These are phyloP conservation scores for Nothopassalora personata DNA, from an alignment of 2,329 filamentous ascomycete genomes.

Conservation along the genomic window DNA sequence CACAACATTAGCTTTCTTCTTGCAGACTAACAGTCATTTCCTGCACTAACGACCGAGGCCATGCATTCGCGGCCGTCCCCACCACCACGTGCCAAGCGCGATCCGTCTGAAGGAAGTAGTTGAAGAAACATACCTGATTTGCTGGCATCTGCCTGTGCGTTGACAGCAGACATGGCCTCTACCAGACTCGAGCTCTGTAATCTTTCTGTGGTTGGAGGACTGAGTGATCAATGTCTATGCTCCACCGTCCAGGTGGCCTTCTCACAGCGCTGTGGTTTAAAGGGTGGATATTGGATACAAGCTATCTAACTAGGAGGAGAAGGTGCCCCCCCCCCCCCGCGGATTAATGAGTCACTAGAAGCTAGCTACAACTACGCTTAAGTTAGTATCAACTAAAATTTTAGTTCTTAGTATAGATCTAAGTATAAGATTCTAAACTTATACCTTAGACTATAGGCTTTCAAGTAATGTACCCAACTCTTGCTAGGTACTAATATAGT, in stretches of 20 bases:
- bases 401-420: no score
- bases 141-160: slow-evolving; percentile 9
- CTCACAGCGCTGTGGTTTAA: neutral
- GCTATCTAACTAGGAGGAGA: no score
- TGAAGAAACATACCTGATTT: slow-evolving; percentile 16
- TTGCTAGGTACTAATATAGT: no score
- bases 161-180: slow-evolving; percentile 16
- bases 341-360: no score
- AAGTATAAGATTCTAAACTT: no score
- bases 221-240: neutral
- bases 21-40: neutral
- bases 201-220: neutral
- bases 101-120: neutral
- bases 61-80: slow-evolving; percentile 6
- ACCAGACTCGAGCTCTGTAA: neutral
- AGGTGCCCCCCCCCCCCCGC: no score
- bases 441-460: no score
- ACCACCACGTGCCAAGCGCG: slow-evolving; percentile 4
- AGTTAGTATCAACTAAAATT: no score
- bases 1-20: slow-evolving; percentile 2
- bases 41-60: neutral
- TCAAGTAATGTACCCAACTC: no score
- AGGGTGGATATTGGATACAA: neutral
- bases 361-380: no score
- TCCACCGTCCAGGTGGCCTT: neutral